Evolutionary conservation across 164 flowering plant species (phyloP), one percentile per base, ranked within the genome.

Genomic region (Kalanchoe fedtschenkoi): DNA sequence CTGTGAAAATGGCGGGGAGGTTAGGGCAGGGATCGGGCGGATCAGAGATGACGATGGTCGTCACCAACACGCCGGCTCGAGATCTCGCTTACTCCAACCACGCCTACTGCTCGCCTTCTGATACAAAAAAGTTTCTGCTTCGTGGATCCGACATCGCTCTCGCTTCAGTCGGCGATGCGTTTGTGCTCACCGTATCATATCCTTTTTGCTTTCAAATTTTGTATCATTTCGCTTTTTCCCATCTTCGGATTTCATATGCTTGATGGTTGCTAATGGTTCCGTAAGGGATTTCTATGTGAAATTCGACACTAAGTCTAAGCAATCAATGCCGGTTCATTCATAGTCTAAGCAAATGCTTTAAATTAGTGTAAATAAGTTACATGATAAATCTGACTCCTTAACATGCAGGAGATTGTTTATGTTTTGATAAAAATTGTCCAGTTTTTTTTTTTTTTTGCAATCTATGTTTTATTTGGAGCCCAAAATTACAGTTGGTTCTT

Each of bases 151-250:
- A 62, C 73, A 71, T 76, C 70, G 69, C 28, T 61, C 74, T 79
- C 51, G 96, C 88, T 5, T 70, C 61, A 17, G 65, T 90, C 32
- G 87, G 72, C 35, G 86, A 86, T 69, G 68, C 74, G 41, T 76
- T 75, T 53, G 92, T 88, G 68, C 86, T 88, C 29, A 75, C 89
- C 19, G n/a, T 93, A 9, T 55, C 68, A 93, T 93, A 93, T 93
- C 99, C 97, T 90, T 77, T 69, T 51, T n/a, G 34, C 55, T 32
- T 13, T 38, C 26, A 21, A 7, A 9, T 14, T 46, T 58, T 37
- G 1, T 28, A 24, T 38, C 21, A 34, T n/a, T 38, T 56, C 2
- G 17, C 21, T 51, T n/a, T 34, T 8, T 26, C 30, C 11, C 1
- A 9, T 6, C n/a, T 44, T n/a, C 21, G 51, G 21, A 22, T 17